Conservation (phyloP, 441 rosid species). For the Kokia cookei region DNA sequence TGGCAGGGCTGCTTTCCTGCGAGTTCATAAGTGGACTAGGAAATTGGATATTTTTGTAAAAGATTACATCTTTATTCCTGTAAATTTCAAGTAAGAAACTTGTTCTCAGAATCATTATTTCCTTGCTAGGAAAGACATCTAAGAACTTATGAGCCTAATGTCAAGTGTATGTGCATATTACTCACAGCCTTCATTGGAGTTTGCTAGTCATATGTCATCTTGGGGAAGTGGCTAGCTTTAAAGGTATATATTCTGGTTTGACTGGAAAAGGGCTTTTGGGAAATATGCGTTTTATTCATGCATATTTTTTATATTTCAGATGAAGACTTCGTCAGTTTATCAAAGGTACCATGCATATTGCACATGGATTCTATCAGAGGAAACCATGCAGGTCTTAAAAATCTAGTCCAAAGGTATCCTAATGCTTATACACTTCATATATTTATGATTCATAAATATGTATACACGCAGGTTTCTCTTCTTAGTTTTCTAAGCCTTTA, state of each 20-base stretch:
- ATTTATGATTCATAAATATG: not conserved
- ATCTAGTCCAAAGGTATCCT: slow-evolving; percentile 57
- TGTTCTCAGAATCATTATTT: not conserved
- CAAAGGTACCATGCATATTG: slow-evolving; percentile 55
- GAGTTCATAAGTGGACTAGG: slow-evolving; percentile 80
- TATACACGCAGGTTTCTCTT: not conserved
- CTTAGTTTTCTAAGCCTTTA: not conserved
- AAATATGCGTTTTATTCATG: not conserved
- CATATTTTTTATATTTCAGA: slow-evolving; percentile 24
- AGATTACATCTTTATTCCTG: slow-evolving; percentile 73
- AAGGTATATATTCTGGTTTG: slow-evolving; percentile 35
- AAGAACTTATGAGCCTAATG: slow-evolving; percentile 24
- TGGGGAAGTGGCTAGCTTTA: slow-evolving; percentile 49
- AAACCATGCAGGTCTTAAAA: slow-evolving; percentile 62
- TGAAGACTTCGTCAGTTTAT: slow-evolving; percentile 29
- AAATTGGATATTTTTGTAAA: slow-evolving; percentile 65
- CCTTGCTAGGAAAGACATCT: not conserved
- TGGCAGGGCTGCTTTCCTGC: slow-evolving; percentile 70
- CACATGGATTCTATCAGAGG: slow-evolving; percentile 77
- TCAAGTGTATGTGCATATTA: slow-evolving; percentile 9
- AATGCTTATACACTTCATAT: slow-evolving; percentile 4
- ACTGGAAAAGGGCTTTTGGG: slow-evolving; percentile 3
- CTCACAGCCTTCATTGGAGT: slow-evolving; percentile 70
- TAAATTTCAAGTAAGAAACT: slow-evolving; percentile 58
- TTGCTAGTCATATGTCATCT: slow-evolving; percentile 68